Conservation (phyloP, 768 basidiomycete genomes). For the Lactifluus piperatus region DNA sequence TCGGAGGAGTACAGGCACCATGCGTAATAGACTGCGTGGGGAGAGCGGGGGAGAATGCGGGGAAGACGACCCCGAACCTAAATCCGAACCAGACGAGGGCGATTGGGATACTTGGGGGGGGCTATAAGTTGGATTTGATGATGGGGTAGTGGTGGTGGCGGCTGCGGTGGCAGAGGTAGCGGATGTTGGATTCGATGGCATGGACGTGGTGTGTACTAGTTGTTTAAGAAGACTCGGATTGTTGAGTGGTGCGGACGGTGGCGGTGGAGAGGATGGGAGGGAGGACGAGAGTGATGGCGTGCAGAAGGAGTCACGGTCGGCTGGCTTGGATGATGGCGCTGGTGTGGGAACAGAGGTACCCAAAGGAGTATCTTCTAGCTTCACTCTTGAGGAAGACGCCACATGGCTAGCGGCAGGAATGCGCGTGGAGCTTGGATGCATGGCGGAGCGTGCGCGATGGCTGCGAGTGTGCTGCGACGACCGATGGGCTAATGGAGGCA, state of each 20-base stretch:
- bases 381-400: conserved; percentile 14
- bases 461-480: conserved; percentile 5
- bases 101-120: too few relatives aligned
- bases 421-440: background rate
- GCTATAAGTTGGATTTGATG: too few relatives aligned
- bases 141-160: too few relatives aligned
- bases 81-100: too few relatives aligned
- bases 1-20: conserved; percentile 8
- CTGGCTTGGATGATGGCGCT: background rate
- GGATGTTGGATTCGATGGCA: too few relatives aligned
- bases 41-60: conserved; percentile 1
- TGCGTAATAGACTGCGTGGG: conserved; percentile 14
- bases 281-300: background rate
- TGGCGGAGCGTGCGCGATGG: background rate
- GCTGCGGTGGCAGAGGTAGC: too few relatives aligned
- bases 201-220: too few relatives aligned
- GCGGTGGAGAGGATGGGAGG: background rate
- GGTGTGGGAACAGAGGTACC: background rate
- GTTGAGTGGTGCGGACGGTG: too few relatives aligned
- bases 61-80: too few relatives aligned
- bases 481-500: conserved; percentile 1
- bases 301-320: background rate
- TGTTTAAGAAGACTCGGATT: too few relatives aligned
- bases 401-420: background rate
- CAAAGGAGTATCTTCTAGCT: conserved; percentile 14